Base-by-base conservation (phyloP, 164 flowering plant species). In the Cinnamomum micranthum region DNA sequence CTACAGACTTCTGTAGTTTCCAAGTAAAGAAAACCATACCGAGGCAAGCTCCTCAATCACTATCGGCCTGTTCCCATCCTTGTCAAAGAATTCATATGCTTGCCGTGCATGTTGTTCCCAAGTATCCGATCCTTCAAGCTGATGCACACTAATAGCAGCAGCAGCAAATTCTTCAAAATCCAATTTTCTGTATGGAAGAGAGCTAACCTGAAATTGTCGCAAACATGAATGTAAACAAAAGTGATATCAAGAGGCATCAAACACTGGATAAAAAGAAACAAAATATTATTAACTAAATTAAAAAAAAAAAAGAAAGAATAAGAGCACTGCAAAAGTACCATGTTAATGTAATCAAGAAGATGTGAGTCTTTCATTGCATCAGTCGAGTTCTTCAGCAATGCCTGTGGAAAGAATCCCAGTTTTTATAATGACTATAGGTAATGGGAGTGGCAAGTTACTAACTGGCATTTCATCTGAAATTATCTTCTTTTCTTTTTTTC, bases 31-130 rank as follows among this genome's bases (percentile, higher is more conserved):
- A 50, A 27, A 33, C 47, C 47, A 70, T 89, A 95, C 98, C 68
- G 98, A 90, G 41, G 99, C 99, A 79, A 95, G 96, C 82, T 95
- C 99, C 76, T 93, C 96, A 22, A 95, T 95, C 88, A 89, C 85
- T 59, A 95, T 89, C 27, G 90, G 86, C 70, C 99, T 82, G 82
- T 95, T 95, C 50, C 99, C 99, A 76, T 93, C 93, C 81, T 93
- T 91, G 70, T 95, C 99, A 79, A 95, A 95, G 25, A 89, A 82
- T 74, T 95, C 99, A 81, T 90, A 95, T 10, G 92, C 99, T 68
- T 85, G 80, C 51, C 93, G 85, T 69, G 97, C 99, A 79, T 93
- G 99, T 75, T 95, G 92, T 80, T 95, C 99, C 99, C 99, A 95
- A 68, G 79, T 87, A 5, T 88, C 91, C 77, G 86, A 77, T 73